Evolutionary conservation across 768 basidiomycete species (phyloP).

Genomic region (Amanita subjunquillea): DNA sequence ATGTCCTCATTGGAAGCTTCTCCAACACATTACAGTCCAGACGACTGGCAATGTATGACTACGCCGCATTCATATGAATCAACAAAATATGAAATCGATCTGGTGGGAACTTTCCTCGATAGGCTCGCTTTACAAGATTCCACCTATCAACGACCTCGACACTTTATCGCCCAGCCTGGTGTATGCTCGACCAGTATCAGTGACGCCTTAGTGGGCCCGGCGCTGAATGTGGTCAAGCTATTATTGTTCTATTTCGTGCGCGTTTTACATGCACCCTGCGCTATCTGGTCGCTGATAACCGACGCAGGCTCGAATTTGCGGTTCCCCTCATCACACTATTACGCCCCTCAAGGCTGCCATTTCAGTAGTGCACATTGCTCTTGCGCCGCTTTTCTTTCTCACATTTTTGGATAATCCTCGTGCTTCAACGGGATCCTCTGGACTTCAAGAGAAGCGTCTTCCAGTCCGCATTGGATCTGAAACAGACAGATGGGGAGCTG

Average conservation of each 20-base stretch:
- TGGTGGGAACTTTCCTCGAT: conserved; percentile 50
- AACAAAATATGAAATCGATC: conserved; percentile 70
- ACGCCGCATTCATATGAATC: conserved; percentile 57
- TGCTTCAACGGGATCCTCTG: conserved; percentile 2
- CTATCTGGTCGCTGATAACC: conserved; percentile 3
- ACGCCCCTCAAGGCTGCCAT: conserved; percentile 53
- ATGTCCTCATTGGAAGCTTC: conserved; percentile 62
- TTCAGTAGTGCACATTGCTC: conserved; percentile 52
- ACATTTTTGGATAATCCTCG: conserved; percentile 18
- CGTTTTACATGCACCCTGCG: background rate
- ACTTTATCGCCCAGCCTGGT: conserved; percentile 62
- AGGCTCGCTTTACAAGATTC: conserved; percentile 22
- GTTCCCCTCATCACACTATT: conserved; percentile 61
- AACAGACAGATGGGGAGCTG: conserved; percentile 45
- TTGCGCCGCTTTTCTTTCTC: conserved; percentile 46
- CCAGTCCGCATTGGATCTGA: conserved; percentile 47
- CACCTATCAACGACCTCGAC: conserved; percentile 28
- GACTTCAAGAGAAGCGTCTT: conserved; percentile 1
- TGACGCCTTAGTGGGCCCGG: conserved; percentile 29
- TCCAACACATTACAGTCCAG: conserved; percentile 40
- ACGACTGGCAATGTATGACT: conserved; percentile 65
- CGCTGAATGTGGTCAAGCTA: conserved; percentile 39
- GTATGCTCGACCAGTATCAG: conserved; percentile 58
- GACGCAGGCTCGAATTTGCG: conserved; percentile 55
- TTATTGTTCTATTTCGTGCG: conserved; percentile 57